Evolutionary conservation across 768 basidiomycete species (phyloP).

Genomic region (Saitozyma sp.): DNA sequence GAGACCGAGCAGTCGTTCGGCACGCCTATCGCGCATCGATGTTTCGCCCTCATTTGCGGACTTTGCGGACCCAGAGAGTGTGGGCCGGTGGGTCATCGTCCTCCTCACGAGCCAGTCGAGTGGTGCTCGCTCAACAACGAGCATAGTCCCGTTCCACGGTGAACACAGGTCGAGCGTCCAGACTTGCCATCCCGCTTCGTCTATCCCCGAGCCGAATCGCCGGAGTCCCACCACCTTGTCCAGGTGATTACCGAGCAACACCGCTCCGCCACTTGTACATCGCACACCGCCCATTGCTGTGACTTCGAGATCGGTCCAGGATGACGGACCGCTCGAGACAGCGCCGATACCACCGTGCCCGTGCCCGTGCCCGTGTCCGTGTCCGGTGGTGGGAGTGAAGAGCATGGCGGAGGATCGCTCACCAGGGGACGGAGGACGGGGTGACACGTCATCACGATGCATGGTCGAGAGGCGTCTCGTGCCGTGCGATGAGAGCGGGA

Average conservation of each 20-base stretch:
- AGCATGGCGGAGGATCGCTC: not conserved
- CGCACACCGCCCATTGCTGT: constrained; percentile 11
- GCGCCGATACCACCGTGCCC: not conserved
- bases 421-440: constrained; percentile 2
- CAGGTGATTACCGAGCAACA: not conserved
- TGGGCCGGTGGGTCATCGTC: constrained; percentile 6
- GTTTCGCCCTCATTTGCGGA: constrained; percentile 7
- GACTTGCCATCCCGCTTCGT: constrained; percentile 35
- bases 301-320: constrained; percentile 5
- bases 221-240: constrained; percentile 23
- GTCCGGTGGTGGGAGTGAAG: not conserved
- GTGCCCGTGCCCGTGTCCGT: not conserved
- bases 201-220: constrained; percentile 16
- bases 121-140: constrained; percentile 16
- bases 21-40: constrained; percentile 20
- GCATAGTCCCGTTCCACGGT: constrained; percentile 33
- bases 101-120: constrained; percentile 9
- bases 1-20: constrained; percentile 14
- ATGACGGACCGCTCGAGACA: not conserved
- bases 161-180: constrained; percentile 26
- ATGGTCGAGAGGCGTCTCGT: constrained; percentile 28
- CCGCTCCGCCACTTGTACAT: not conserved
- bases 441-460: constrained; percentile 25
- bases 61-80: not conserved
- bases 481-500: constrained; percentile 42